Conservation (phyloP, 2,329 filamentous ascomycete genomes). For the Calonectria honghensis region DNA sequence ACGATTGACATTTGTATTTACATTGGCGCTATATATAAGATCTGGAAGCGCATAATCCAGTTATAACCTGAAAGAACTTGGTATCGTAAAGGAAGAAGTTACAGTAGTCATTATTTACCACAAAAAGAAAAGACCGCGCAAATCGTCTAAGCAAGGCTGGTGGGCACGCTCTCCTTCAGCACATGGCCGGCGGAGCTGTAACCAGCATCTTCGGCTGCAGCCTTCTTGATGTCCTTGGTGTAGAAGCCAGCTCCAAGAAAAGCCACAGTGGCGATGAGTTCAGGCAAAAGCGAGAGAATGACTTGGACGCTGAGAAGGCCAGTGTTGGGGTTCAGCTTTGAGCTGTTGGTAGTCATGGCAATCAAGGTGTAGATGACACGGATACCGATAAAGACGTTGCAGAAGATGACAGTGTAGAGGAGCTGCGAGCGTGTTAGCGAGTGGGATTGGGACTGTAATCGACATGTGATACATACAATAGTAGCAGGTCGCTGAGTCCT, state of each 20-base stretch:
- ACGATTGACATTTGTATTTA: not conserved
- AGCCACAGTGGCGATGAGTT: not conserved
- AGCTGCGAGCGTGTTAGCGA: not conserved
- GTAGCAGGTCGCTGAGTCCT: not conserved
- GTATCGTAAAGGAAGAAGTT: not conserved
- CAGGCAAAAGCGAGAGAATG: not conserved
- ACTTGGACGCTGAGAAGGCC: conserved; percentile 12
- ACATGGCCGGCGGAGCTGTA: not conserved
- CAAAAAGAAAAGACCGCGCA: not conserved
- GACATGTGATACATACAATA: not conserved
- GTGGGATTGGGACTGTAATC: too few species aligned
- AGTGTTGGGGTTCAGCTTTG: conserved; percentile 20
- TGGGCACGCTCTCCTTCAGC: not conserved
- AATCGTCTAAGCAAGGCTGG: not conserved
- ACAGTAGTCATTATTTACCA: not conserved
- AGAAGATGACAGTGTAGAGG: conserved; percentile 16
- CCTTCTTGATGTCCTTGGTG: conserved; percentile 1
- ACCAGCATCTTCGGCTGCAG: not conserved
- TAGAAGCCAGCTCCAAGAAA: conserved; percentile 2
- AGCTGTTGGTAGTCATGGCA: conserved; percentile 2
- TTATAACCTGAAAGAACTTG: not conserved
- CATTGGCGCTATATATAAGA: not conserved
- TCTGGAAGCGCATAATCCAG: not conserved
- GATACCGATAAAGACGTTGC: conserved; percentile 1
- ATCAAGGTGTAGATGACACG: conserved; percentile 17